These are phyloP conservation scores for Dactylellina sp. DNA, from an alignment of 2,329 filamentous ascomycete genomes.

Conservation along the genomic window DNA sequence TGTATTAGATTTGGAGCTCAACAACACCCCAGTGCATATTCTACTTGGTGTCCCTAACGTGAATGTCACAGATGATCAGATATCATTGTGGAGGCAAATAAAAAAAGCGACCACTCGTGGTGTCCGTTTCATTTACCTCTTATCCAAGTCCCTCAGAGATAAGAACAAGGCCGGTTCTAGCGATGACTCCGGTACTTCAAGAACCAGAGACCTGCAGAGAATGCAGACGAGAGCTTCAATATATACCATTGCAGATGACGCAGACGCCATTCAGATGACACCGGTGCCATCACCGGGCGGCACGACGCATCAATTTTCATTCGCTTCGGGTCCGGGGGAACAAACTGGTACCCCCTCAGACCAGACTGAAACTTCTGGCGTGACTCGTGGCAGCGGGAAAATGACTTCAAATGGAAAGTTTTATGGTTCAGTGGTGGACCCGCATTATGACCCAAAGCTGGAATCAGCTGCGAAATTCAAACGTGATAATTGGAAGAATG, in stretches of 20 bases:
- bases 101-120: slow-evolving; percentile 85
- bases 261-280: slow-evolving; percentile 84
- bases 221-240: slow-evolving; percentile 60
- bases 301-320: slow-evolving; percentile 64
- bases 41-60: slow-evolving; percentile 91
- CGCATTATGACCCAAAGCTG: slow-evolving; percentile 67
- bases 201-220: slow-evolving; percentile 56
- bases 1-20: slow-evolving; percentile 88
- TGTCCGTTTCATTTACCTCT: slow-evolving; percentile 66
- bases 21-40: slow-evolving; percentile 94
- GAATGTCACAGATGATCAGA: slow-evolving; percentile 86
- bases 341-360: slow-evolving; percentile 31
- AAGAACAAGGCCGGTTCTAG: slow-evolving; percentile 62
- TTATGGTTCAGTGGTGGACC: slow-evolving; percentile 80
- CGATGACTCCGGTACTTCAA: slow-evolving; percentile 61
- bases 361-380: slow-evolving; percentile 50
- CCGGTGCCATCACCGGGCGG: slow-evolving; percentile 86
- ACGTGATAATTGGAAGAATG: slow-evolving; percentile 92
- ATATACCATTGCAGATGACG: slow-evolving; percentile 68
- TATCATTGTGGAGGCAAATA: slow-evolving; percentile 85
- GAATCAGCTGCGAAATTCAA: slow-evolving; percentile 80
- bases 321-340: slow-evolving; percentile 59
- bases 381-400: slow-evolving; percentile 46
- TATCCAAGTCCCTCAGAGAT: slow-evolving; percentile 67
- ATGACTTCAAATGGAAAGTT: slow-evolving; percentile 54